Conservation (phyloP, 139 green algal species). For the Parachlorella kessleri region DNA sequence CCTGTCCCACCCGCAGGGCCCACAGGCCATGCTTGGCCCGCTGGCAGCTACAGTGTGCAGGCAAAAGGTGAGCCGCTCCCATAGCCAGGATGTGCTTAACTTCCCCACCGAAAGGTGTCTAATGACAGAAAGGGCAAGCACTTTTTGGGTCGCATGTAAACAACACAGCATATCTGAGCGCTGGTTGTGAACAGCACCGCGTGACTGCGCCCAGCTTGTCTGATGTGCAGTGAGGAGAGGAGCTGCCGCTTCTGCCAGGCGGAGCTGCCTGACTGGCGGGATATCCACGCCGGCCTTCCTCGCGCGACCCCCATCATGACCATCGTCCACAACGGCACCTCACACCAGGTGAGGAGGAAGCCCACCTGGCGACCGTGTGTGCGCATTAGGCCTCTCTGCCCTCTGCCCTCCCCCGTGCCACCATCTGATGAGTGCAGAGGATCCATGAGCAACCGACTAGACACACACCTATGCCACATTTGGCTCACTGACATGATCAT, state of each 20-base stretch:
- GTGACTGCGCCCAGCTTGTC: not conserved
- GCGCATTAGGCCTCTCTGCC: no score
- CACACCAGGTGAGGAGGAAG: not conserved
- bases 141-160: not conserved
- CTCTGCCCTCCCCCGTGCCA: no score
- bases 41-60: slow-evolving; percentile 5
- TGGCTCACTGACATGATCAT: no score
- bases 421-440: no score
- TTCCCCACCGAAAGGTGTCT: not conserved
- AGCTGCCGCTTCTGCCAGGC: slow-evolving; percentile 50
- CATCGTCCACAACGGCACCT: not conserved
- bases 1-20: not conserved
- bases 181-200: not conserved
- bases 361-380: no score
- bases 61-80: no score
- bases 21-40: not conserved
- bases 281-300: not conserved
- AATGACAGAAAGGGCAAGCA: not conserved
- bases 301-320: slow-evolving; percentile 9
- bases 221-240: slow-evolving; percentile 30
- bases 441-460: no score
- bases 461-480: no score
- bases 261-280: slow-evolving; percentile 44
- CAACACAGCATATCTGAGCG: not conserved
- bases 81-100: no score